These are phyloP conservation scores for Nothophaeocryptopus gaeumannii DNA, from an alignment of 2,329 filamentous ascomycete species.

Conservation along the genomic window DNA sequence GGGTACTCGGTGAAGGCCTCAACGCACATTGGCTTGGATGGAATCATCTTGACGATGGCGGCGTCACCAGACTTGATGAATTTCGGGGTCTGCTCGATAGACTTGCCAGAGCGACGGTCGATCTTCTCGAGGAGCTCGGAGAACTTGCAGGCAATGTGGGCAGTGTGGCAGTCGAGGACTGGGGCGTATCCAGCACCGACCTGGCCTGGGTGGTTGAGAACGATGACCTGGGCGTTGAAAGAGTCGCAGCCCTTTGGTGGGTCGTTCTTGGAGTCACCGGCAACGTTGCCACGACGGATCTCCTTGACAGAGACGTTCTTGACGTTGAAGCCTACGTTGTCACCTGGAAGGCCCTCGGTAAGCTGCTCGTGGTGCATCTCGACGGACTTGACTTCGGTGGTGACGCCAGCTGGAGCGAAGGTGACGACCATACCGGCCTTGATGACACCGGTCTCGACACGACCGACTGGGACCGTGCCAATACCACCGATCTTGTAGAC, in stretches of 20 bases:
- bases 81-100: conserved; percentile 86
- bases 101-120: conserved; percentile 99
- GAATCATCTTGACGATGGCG: conserved; percentile 99
- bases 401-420: conserved; percentile 97
- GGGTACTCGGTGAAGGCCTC: conserved; percentile 99
- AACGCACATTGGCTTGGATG: conserved; percentile 99
- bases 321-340: conserved; percentile 99
- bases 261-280: conserved; percentile 99
- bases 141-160: conserved; percentile 99
- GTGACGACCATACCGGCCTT: conserved; percentile 87
- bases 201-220: conserved; percentile 99
- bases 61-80: conserved; percentile 99
- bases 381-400: conserved; percentile 99
- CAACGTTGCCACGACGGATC: conserved; percentile 99
- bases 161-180: conserved; percentile 99
- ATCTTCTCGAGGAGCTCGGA: conserved; percentile 99
- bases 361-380: conserved; percentile 99
- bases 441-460: conserved; percentile 99
- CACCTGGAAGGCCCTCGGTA: conserved; percentile 87
- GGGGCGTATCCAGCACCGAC: conserved; percentile 98
- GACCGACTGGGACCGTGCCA: conserved; percentile 98
- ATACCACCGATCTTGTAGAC: conserved; percentile 99
- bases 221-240: conserved; percentile 99
- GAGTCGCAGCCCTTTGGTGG: conserved; percentile 82
- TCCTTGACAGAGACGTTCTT: conserved; percentile 99